Percentiles rank a stretch among this genome's conserved stretches.
Conservation (phyloP, 225 moss, liverwort and hornwort genomes). For the Neckera pumila region DNA sequence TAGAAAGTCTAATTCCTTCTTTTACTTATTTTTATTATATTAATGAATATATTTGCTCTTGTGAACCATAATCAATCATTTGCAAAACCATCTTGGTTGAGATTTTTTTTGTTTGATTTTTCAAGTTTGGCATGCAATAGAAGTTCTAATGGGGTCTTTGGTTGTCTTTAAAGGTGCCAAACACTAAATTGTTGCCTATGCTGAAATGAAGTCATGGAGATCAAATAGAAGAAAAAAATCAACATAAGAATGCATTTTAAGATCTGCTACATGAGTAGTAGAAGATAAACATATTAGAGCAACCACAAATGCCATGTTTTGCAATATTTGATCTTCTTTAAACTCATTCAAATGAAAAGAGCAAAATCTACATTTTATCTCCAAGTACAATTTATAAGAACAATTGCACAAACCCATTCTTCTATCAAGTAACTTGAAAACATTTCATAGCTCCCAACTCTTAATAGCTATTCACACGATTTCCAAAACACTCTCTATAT, state of each 20-base stretch:
- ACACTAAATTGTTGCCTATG: not conserved
- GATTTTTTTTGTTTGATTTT: not conserved
- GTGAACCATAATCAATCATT: not conserved
- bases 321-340: not conserved
- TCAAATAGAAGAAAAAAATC: not conserved
- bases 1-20: not conserved
- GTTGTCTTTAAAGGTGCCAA: conserved; percentile 49
- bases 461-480: not conserved
- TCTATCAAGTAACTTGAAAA: not conserved
- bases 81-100: not conserved
- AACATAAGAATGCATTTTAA: rapidly evolving
- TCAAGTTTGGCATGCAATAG: conserved; percentile 34
- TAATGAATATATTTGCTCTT: not conserved
- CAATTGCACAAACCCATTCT: not conserved
- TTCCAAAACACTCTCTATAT: not conserved
- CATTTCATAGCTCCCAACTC: not conserved
- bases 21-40: not conserved
- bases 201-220: not conserved
- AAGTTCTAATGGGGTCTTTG: conserved; percentile 44
- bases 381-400: not conserved
- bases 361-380: rapidly evolving
- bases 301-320: not conserved
- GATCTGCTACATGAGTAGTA: rapidly evolving
- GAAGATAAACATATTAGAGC: not conserved
- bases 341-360: not conserved